Base-by-base conservation (phyloP, 1,284 basidiomycete genomes). In the Trametes polyzona region DNA sequence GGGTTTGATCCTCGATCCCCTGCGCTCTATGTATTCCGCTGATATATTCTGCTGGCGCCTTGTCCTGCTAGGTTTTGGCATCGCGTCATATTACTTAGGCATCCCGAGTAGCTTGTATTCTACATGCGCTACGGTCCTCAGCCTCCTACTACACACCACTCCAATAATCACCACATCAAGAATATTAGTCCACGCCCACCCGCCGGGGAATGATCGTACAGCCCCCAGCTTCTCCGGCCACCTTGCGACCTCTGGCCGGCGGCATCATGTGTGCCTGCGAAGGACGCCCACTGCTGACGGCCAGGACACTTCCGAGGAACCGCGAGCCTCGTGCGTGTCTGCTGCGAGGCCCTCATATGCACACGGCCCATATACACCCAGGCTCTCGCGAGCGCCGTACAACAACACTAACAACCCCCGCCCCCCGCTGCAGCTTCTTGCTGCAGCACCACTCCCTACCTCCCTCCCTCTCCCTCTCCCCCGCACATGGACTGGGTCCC, bases 311-410 rank as follows among this genome's bases (percentile, higher is more conserved):
- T 35, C 21, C 35, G 30, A 27, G 23, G 29, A 21, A 17, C 52
- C 44, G n/a, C 44, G 23, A 19, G 29, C 30, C 44, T 54, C 43
- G 27, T 33, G 52, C 30, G 35, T 47, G 46, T 35, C 29, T 17
- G 30, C 37, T 32, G 30, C 46, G 29, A 6, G 10, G 51, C 51
- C 12, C 21, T 29, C 43, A 23, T 30, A 19, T n/a, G 26, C 12
- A 24, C 23, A 6, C 19, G n/a, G 35, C 26, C 41, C n/a, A 41
- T 24, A 50, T 39, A 21, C 16, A 35, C 16, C 47, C 26, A 3
- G 23, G 24, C 11, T 14, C 43, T 21, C 17, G 16, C 17, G 33
- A 39, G 16, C 10, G 4, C 5, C 37, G 5, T 19, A 10, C 8
- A 33, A 17, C 17, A 44, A 9, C 29, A 33, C 11, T 16, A 17